Evolutionary conservation across 306 rosid species (phyloP), one percentile per base, ranked within the genome.

Genomic region (Astragalus glycyphyllos): DNA sequence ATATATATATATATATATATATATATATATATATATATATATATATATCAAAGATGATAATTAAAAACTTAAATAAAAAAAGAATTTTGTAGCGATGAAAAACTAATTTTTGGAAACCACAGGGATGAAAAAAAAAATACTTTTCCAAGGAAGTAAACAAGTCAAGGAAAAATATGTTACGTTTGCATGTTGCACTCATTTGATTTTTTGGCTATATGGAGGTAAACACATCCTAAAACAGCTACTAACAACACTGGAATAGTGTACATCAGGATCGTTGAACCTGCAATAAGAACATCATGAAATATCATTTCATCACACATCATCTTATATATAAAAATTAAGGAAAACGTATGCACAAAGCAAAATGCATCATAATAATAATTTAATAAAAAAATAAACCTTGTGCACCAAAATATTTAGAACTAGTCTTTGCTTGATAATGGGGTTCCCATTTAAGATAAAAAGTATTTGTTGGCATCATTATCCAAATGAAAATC

Each of bases 351-450:
- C 20, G 56, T 35, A 2, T 8, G 15, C 47, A 71, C 1, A 63
- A 4, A 11, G 10, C 11, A 11, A 63, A 49, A 14, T 56, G 62
- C 11, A 62, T 26, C 62, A 4, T 68, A 26, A 26, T 26, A 26
- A 26, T 26, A 69, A 4, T 68, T 35, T 47, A 63, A 75, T 29
- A 53, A 54, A 20, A 11, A 15, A 60, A 59, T 14, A 47, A 38
- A 90, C 92, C 96, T 84, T 86, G 83, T 42, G 74, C 0, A 32
- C 92, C 96, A 45, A 88, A 80, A 79, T 88, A 86, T 2, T 81
- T 68, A 4, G 89, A 72, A 62, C 0, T 68, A 10, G 72, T 58
- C 38, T 79, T 76, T 57, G 79, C 67, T 77, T 1, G 14, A 63
- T 80, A 38, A 3, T 11, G 42, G 11, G 72, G 77, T n/a, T 5